Percentiles rank a stretch among this genome's conserved stretches.
Evolutionary conservation across 257 asterid genomes (phyloP).

Genomic region (Cynanchum wilfordii): DNA sequence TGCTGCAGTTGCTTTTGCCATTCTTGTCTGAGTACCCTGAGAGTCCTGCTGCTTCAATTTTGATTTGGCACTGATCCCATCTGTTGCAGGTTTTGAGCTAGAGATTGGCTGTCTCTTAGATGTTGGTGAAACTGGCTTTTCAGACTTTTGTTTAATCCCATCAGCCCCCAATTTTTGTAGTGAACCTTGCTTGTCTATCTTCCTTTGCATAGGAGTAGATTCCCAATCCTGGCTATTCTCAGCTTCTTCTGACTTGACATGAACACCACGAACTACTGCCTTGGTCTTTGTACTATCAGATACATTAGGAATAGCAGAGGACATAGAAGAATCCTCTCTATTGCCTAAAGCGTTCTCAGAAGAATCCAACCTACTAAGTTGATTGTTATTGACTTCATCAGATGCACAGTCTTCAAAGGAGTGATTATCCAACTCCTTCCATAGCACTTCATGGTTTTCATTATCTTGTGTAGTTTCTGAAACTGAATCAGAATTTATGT

Average conservation of each 20-base stretch:
- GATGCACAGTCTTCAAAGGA: conserved; percentile 85
- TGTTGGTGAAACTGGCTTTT: conserved; percentile 39
- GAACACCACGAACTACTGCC: conserved; percentile 19
- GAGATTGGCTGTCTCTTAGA: conserved; percentile 46
- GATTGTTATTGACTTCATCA: conserved; percentile 54
- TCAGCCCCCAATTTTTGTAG: conserved; percentile 44
- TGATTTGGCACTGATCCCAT: conserved; percentile 40
- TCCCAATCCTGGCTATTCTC: conserved; percentile 42
- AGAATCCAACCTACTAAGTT: conserved; percentile 23
- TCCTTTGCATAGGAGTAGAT: conserved; percentile 31
- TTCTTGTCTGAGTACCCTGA: conserved; percentile 42
- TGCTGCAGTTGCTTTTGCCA: conserved; percentile 72
- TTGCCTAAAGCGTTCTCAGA: conserved; percentile 22
- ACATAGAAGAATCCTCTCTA: conserved; percentile 26
- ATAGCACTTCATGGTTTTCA: conserved; percentile 37
- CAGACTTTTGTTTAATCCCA: conserved; percentile 50
- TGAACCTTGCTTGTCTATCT: conserved; percentile 48
- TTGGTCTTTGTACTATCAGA: conserved; percentile 28
- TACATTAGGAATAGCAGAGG: conserved; percentile 31
- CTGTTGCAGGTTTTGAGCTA: conserved; percentile 47
- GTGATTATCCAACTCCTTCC: conserved; percentile 57
- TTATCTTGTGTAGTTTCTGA: conserved; percentile 37
- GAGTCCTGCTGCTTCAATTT: conserved; percentile 63
- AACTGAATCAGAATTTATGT: conserved; percentile 35
- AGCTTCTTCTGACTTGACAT: conserved; percentile 39